Evolutionary conservation across 345 rosid genomes (phyloP).

Genomic region (Salix viminalis): DNA sequence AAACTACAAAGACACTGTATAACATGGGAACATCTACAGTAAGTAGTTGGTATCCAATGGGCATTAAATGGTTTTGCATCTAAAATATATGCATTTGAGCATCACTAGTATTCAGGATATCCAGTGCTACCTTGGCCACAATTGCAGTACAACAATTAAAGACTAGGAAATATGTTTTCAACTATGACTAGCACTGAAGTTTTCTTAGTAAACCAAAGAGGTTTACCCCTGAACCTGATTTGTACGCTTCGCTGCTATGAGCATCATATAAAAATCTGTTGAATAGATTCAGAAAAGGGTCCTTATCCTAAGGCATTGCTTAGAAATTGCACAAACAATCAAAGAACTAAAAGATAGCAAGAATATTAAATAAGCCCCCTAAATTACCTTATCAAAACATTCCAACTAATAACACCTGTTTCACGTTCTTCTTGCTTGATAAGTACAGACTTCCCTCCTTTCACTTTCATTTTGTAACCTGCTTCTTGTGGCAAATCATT

Average conservation of each 20-base stretch:
- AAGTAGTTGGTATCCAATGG: neutral
- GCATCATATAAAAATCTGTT: neutral
- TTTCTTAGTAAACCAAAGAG: neutral
- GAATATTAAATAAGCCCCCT: neutral
- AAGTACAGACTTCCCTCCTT: slow-evolving; percentile 78
- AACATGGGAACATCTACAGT: neutral
- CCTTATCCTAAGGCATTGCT: neutral
- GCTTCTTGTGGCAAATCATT: slow-evolving; percentile 39
- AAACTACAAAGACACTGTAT: neutral
- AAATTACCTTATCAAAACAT: slow-evolving; percentile 66
- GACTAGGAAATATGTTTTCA: neutral
- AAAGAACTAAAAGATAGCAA: neutral
- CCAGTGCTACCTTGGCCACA: neutral
- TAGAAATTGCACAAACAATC: neutral
- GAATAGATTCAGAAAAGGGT: neutral
- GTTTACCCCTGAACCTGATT: neutral
- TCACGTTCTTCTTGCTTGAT: slow-evolving; percentile 94
- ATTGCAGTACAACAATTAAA: neutral
- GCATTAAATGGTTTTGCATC: neutral
- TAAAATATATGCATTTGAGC: neutral
- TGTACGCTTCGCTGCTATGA: neutral
- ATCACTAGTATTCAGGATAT: neutral
- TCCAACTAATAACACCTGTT: slow-evolving; percentile 84
- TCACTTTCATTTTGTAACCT: slow-evolving; percentile 36
- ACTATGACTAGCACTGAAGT: neutral